Base-by-base conservation (phyloP, 495 filamentous ascomycete genomes). In the Arthonia radiata region DNA sequence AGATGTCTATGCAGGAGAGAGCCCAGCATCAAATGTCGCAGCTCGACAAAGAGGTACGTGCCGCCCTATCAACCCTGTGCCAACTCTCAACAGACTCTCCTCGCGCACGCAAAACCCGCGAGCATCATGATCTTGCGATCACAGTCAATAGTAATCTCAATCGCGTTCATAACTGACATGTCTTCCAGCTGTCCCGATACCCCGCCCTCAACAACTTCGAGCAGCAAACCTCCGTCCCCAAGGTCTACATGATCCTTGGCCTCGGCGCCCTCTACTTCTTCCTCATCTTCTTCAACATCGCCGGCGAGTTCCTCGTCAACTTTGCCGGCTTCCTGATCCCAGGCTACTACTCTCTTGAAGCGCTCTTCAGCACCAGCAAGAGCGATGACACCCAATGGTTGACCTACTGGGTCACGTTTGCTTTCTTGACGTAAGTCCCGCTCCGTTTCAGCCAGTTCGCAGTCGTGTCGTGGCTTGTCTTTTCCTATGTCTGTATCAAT, bases 201-300 rank as follows among this genome's bases (percentile, higher is more conserved):
- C 78, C 76, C 30, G 51, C 63, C 42, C 71, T 99, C 45, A 82
- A 76, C 64, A 89, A 94, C 57, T 66, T 99, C 36, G 89, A 99
- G 70, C 78, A 75, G 53, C 79, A 91, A 55, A 86, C 79, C 35
- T 72, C 67, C 13, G 68, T 92, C 25, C 86, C 86, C 35, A 99
- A 99, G 62, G 79, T 83, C 47, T 94, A 99, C 43, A 78, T 68
- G 37, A 64, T 91, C 53, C 72, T 92, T 26, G 86, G 86, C 37
- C 49, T 92, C 17, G 62, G 50, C 25, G 71, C 68, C 26, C 59
- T 90, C 39, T 99, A 99, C 63, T 81, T 91, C 62, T 92, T 93
- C 65, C 65, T 99, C 11, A 76, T 94, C 53, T 73, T 94, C 62
- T 89, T 99, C 64, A 99, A 99, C 64, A 82, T 93, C 39, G 86